Evolutionary conservation across 768 basidiomycete genomes (phyloP).

Genomic region (Suillus luteus): DNA sequence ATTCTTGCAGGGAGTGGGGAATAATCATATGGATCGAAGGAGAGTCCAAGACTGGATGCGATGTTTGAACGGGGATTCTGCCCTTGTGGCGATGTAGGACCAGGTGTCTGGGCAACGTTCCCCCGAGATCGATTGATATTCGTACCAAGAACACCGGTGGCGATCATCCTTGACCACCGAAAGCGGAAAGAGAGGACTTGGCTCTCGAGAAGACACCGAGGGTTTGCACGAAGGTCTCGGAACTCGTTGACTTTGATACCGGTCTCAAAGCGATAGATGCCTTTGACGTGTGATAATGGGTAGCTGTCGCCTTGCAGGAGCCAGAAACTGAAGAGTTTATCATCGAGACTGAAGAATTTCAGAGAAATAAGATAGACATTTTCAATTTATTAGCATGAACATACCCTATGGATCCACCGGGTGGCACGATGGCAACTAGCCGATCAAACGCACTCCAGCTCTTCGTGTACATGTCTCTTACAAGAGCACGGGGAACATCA

Average conservation of each 20-base stretch:
- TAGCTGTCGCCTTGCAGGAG: slow-evolving; percentile 76
- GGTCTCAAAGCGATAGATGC: slow-evolving; percentile 85
- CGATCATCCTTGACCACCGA: slow-evolving; percentile 74
- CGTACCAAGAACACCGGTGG: slow-evolving; percentile 65
- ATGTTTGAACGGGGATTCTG: slow-evolving; percentile 20
- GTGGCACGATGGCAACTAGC: slow-evolving; percentile 86
- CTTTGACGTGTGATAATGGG: slow-evolving; percentile 78
- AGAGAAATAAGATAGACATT: slow-evolving; percentile 9
- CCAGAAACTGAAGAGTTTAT: slow-evolving; percentile 92
- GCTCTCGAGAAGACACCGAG: slow-evolving; percentile 81
- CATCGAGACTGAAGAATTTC: slow-evolving; percentile 63
- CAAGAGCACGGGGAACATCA: slow-evolving; percentile 80
- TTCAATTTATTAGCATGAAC: slow-evolving; percentile 26
- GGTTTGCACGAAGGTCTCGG: slow-evolving; percentile 86
- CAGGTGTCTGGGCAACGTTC: slow-evolving; percentile 31
- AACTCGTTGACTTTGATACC: slow-evolving; percentile 89
- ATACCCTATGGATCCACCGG: slow-evolving; percentile 86
- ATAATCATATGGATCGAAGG: slow-evolving; percentile 81
- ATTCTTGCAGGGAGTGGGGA: slow-evolving; percentile 64
- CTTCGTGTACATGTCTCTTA: slow-evolving; percentile 90
- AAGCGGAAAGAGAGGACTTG: slow-evolving; percentile 82
- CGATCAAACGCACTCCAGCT: slow-evolving; percentile 92
- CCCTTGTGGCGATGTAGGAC: slow-evolving; percentile 24
- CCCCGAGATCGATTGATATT: slow-evolving; percentile 33
- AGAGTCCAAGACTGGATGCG: slow-evolving; percentile 53